Evolutionary conservation across 2,329 filamentous ascomycete genomes (phyloP).

Genomic region (Xylariaceae sp.): DNA sequence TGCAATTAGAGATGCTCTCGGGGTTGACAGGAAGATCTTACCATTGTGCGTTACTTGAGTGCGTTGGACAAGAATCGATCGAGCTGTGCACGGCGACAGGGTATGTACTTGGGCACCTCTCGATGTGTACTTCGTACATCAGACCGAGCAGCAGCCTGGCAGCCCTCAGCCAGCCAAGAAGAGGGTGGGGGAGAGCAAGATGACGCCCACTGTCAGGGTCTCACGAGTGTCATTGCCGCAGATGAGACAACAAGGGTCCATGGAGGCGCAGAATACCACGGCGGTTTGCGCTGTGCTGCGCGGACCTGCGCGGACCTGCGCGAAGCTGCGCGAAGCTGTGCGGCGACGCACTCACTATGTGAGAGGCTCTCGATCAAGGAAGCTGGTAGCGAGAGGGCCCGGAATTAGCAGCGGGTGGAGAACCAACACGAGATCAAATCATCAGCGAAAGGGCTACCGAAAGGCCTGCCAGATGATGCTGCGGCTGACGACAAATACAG

Average conservation of each 20-base stretch:
- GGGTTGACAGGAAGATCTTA: slow-evolving; percentile 27
- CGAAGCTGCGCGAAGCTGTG: too few species aligned
- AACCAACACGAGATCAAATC: slow-evolving; percentile 14
- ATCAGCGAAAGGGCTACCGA: slow-evolving; percentile 16
- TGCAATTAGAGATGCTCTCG: slow-evolving; percentile 27
- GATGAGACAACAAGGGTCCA: slow-evolving; percentile 17
- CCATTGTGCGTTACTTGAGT: slow-evolving; percentile 25
- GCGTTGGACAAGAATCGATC: slow-evolving; percentile 26
- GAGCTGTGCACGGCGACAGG: slow-evolving; percentile 18
- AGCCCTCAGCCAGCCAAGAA: slow-evolving; percentile 18
- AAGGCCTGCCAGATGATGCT: slow-evolving; percentile 13
- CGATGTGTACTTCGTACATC: slow-evolving; percentile 19
- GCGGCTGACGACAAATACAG: slow-evolving; percentile 16
- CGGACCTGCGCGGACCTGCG: slow-evolving; percentile 8
- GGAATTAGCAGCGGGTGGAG: slow-evolving; percentile 4
- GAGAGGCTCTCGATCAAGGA: too few species aligned
- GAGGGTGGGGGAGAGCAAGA: slow-evolving; percentile 22
- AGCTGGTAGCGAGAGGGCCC: too few species aligned
- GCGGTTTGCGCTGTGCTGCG: slow-evolving; percentile 11
- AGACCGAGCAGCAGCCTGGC: slow-evolving; percentile 12
- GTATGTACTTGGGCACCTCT: slow-evolving; percentile 20
- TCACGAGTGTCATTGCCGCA: slow-evolving; percentile 27
- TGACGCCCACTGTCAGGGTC: slow-evolving; percentile 20
- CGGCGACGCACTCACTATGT: too few species aligned
- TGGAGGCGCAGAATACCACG: slow-evolving; percentile 17